These are phyloP conservation scores for Patellaria atrata DNA, from an alignment of 495 filamentous ascomycete genomes.

Conservation along the genomic window DNA sequence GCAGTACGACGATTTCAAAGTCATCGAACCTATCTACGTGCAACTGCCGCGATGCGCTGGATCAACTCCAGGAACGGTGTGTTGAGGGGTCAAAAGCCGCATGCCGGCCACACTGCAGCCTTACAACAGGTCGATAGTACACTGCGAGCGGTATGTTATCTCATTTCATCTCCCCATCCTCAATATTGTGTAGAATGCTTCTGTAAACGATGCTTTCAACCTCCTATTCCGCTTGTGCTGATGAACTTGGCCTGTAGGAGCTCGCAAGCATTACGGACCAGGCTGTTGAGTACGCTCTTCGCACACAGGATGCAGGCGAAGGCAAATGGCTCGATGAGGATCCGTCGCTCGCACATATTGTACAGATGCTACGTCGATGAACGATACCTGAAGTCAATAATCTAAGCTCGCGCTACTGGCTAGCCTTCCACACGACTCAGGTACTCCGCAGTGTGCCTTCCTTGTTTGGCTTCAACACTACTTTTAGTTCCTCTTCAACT, in stretches of 20 bases:
- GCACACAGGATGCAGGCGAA: constrained; percentile 21
- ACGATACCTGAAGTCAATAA: too few species aligned
- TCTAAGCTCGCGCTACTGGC: too few species aligned
- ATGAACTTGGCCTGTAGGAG: constrained; percentile 18
- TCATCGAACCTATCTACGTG: constrained; percentile 71
- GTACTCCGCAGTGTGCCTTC: too few species aligned
- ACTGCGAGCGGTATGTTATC: constrained; percentile 44
- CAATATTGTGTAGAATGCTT: neutral
- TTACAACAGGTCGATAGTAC: constrained; percentile 44
- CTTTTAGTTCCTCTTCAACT: too few species aligned
- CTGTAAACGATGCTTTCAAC: neutral
- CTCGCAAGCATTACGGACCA: constrained; percentile 26
- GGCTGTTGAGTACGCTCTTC: constrained; percentile 26
- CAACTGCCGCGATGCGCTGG: constrained; percentile 67
- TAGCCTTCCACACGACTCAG: too few species aligned
- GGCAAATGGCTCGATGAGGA: constrained; percentile 30
- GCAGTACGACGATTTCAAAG: constrained; percentile 68
- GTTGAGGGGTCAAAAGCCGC: constrained; percentile 48
- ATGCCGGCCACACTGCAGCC: constrained; percentile 39
- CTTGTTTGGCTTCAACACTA: too few species aligned
- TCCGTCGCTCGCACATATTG: constrained; percentile 20
- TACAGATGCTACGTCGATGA: constrained; percentile 18
- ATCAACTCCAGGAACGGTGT: constrained; percentile 53
- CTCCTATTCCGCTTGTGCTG: neutral
- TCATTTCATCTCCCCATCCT: neutral